Percentiles rank a stretch among this genome's conserved stretches.
phyloP scores from a whole-genome alignment of 176 grass and related monocot genomes.

The Zizania latifolia region DNA sequence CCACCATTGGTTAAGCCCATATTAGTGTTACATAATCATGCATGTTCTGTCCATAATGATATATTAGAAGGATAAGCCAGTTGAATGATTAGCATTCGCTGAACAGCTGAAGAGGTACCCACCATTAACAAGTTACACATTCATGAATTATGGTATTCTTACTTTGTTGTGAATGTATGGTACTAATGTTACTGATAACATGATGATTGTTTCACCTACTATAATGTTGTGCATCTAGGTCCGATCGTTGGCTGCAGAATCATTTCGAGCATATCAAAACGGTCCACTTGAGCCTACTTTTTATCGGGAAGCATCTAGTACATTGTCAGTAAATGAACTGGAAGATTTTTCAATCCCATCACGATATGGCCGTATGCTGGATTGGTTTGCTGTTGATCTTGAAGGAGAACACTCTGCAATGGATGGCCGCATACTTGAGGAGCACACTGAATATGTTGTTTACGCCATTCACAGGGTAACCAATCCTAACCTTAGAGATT shows the following conservation, averaged over 20 bases:
- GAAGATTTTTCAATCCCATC: slow-evolving; percentile 53
- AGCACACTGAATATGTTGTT: slow-evolving; percentile 95
- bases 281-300: slow-evolving; percentile 75
- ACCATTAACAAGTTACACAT: not conserved
- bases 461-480: slow-evolving; percentile 89
- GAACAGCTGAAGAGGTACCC: not conserved
- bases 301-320: slow-evolving; percentile 67
- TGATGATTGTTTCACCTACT: not conserved
- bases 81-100: not conserved
- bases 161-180: not conserved
- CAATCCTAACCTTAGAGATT: slow-evolving; percentile 17
- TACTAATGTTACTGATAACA: slow-evolving; percentile 10
- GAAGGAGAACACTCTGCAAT: slow-evolving; percentile 98
- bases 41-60: not conserved
- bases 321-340: slow-evolving; percentile 30
- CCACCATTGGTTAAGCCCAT: not conserved
- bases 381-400: slow-evolving; percentile 97
- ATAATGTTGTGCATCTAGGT: slow-evolving; percentile 53
- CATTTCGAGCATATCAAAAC: slow-evolving; percentile 80
- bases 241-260: slow-evolving; percentile 85
- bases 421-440: slow-evolving; percentile 92
- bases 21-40: not conserved
- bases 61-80: not conserved
- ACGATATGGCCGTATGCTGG: slow-evolving; percentile 52
- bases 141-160: not conserved